A percentile compares a stretch with the other conserved stretches of the same genome.
Conservation (phyloP, 192 early-diverging fungal species). For the Bifiguratus adelaidae region DNA sequence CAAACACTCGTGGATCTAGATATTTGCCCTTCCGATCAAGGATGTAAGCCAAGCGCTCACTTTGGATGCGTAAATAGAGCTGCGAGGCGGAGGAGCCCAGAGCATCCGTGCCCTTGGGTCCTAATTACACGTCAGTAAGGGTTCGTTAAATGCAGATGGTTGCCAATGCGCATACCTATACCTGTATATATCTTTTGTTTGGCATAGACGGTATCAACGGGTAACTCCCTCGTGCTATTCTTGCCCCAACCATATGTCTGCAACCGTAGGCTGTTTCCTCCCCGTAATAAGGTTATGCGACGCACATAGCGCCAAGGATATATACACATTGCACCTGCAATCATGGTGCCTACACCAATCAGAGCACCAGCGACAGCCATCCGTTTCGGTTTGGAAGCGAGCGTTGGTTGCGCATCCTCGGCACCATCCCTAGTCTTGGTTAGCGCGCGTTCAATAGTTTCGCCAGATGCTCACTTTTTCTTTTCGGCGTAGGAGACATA, state of each 20-base stretch:
- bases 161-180: conserved; percentile 1
- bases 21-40: conserved; percentile 24
- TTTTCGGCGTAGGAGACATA: conserved; percentile 15
- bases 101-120: conserved; percentile 12
- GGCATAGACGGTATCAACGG: conserved; percentile 7
- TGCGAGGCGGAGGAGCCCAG: conserved; percentile 13
- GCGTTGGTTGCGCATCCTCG: conserved; percentile 8
- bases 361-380: conserved; percentile 17
- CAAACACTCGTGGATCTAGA: conserved; percentile 26
- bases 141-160: not conserved
- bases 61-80: conserved; percentile 17
- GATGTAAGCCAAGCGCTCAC: conserved; percentile 20
- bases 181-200: conserved; percentile 18
- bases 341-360: conserved; percentile 10
- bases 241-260: conserved; percentile 14
- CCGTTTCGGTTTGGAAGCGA: conserved; percentile 17
- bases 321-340: conserved; percentile 18
- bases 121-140: not conserved
- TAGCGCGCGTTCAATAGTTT: not conserved
- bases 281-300: conserved; percentile 15
- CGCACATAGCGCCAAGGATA: conserved; percentile 30
- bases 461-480: conserved; percentile 5
- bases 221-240: conserved; percentile 7
- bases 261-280: conserved; percentile 4
- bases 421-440: conserved; percentile 2